These are phyloP conservation scores for Aspergillus conjunctus DNA, from an alignment of 495 filamentous ascomycete genomes.

Conservation along the genomic window DNA sequence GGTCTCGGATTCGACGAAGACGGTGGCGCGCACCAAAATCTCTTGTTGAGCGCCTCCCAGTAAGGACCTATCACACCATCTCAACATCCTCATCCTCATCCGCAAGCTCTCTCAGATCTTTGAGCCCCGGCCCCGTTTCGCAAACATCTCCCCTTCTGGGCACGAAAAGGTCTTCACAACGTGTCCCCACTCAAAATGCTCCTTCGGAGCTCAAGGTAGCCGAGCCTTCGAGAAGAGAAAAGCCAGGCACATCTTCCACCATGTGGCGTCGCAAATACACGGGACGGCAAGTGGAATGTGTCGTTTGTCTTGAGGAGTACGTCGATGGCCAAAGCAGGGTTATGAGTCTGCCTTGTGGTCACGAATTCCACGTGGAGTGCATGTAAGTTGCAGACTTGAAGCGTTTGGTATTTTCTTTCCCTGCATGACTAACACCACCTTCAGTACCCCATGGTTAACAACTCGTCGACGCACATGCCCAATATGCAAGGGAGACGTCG, in stretches of 20 bases:
- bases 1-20: constrained; percentile 84
- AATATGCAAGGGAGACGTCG: constrained; percentile 97
- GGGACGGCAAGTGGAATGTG: constrained; percentile 87
- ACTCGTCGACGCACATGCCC: constrained; percentile 93
- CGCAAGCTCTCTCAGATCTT: constrained; percentile 56
- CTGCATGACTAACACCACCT: constrained; percentile 20
- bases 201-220: constrained; percentile 48
- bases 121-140: constrained; percentile 55
- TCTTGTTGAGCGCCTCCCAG: constrained; percentile 90
- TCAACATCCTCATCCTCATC: constrained; percentile 58
- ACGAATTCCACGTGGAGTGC: constrained; percentile 98
- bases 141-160: constrained; percentile 74
- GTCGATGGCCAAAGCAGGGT: constrained; percentile 91
- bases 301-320: constrained; percentile 98
- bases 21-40: constrained; percentile 96
- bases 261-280: constrained; percentile 80
- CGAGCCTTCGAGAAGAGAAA: constrained; percentile 51
- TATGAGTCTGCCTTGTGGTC: constrained; percentile 97
- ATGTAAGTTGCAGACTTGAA: constrained; percentile 71
- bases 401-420: background rate
- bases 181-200: constrained; percentile 60
- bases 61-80: constrained; percentile 90
- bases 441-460: constrained; percentile 95
- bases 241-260: constrained; percentile 42
- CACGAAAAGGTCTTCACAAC: constrained; percentile 28